Evolutionary conservation across 148 eudicot species (phyloP).

Genomic region (Fallopia convolvulus): DNA sequence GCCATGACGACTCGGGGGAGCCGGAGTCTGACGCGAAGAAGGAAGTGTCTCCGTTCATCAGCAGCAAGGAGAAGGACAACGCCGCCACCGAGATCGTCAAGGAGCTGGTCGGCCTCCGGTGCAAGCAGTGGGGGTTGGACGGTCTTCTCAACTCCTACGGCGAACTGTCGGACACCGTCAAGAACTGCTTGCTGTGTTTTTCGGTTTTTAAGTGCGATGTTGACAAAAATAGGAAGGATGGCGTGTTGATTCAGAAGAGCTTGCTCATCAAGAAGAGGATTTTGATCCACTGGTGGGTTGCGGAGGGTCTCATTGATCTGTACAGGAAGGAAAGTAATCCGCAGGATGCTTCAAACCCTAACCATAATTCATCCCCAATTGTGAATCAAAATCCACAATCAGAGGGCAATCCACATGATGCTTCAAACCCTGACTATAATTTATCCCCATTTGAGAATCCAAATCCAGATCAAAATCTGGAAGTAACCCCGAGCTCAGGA

Average conservation of each 20-base stretch:
- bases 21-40: not conserved
- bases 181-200: conserved; percentile 2
- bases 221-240: not conserved
- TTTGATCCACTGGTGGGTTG: conserved; percentile 42
- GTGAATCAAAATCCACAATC: not conserved
- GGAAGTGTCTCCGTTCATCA: not conserved
- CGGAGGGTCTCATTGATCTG: conserved; percentile 28
- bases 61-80: conserved; percentile 8
- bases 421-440: not conserved
- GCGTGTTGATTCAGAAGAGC: conserved; percentile 1
- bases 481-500: not conserved
- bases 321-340: not conserved
- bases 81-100: not conserved
- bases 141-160: not conserved
- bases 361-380: not conserved
- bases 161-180: not conserved
- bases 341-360: not conserved
- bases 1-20: not conserved
- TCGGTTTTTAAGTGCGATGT: not conserved
- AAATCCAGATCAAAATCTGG: too few relatives aligned
- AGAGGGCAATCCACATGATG: not conserved
- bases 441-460: not conserved
- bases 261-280: conserved; percentile 22
- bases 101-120: conserved; percentile 12
- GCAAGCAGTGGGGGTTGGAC: conserved; percentile 4